These are phyloP conservation scores for Corchorus capsularis DNA, from an alignment of 345 rosid species.

Conservation along the genomic window DNA sequence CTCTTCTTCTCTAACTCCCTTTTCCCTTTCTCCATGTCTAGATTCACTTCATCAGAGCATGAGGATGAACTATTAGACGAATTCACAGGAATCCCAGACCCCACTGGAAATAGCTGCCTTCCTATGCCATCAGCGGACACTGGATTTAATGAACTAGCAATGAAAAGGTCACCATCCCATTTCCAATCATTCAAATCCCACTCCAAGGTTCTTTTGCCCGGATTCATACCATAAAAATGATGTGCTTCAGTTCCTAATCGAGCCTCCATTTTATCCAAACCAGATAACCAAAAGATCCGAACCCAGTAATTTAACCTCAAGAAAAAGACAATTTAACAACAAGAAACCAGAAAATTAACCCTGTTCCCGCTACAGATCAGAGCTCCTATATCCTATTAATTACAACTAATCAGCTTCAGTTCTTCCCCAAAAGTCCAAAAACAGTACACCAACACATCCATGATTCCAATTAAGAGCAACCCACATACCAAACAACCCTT, in stretches of 20 bases:
- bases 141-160: constrained; percentile 69
- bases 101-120: constrained; percentile 61
- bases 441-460: constrained; percentile 63
- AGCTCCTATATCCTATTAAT: constrained; percentile 29
- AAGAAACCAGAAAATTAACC: constrained; percentile 17
- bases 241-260: constrained; percentile 63
- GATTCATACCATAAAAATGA: constrained; percentile 55
- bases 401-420: constrained; percentile 59
- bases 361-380: constrained; percentile 43
- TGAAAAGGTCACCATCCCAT: constrained; percentile 98
- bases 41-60: constrained; percentile 78
- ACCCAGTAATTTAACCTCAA: constrained; percentile 23
- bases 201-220: constrained; percentile 67
- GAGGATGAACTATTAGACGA: constrained; percentile 83
- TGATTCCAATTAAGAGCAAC: constrained; percentile 62
- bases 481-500: constrained; percentile 51
- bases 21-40: constrained; percentile 46
- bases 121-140: constrained; percentile 39
- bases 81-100: constrained; percentile 51
- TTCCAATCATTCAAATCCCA: constrained; percentile 98
- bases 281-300: constrained; percentile 29
- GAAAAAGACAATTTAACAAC: constrained; percentile 2
- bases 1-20: constrained; percentile 76
- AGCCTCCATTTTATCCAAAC: constrained; percentile 67
- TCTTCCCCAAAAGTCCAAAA: constrained; percentile 72